Evolutionary conservation across 2,329 filamentous ascomycete species (phyloP).

Genomic region (Thielaviopsis musarum): DNA sequence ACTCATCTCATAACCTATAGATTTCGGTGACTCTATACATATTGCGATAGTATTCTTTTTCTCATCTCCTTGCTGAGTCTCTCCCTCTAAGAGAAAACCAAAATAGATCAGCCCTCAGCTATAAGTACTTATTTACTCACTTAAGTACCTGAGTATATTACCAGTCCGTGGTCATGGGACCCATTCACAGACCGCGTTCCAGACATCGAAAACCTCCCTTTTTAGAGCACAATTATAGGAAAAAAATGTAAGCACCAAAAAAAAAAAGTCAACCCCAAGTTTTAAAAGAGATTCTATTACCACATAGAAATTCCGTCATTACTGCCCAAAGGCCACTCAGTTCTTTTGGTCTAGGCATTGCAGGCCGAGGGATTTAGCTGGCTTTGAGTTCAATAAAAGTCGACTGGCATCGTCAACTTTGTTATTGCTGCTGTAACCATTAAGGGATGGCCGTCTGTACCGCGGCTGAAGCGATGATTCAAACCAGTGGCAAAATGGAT

Average conservation of each 20-base stretch:
- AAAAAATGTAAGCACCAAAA: too few relatives aligned
- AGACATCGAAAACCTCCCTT: background rate
- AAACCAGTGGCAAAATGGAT: background rate
- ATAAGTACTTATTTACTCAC: too few relatives aligned
- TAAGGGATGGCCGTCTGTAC: background rate
- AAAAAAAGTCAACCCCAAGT: background rate
- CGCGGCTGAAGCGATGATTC: background rate
- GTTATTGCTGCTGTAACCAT: background rate
- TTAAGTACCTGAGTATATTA: background rate
- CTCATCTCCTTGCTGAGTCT: too few relatives aligned
- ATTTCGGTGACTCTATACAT: too few relatives aligned
- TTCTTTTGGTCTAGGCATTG: background rate
- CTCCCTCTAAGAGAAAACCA: background rate
- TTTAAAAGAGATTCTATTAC: background rate
- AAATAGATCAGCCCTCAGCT: background rate
- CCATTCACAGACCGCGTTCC: background rate
- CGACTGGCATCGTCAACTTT: background rate
- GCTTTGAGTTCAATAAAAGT: background rate
- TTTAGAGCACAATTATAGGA: background rate
- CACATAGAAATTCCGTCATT: background rate
- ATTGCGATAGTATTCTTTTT: too few relatives aligned
- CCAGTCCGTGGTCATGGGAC: background rate
- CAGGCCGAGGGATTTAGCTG: background rate
- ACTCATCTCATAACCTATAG: too few relatives aligned
- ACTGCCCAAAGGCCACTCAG: background rate